Evolutionary conservation across 2,329 filamentous ascomycete species (phyloP).

Genomic region (Didymella segeticola): DNA sequence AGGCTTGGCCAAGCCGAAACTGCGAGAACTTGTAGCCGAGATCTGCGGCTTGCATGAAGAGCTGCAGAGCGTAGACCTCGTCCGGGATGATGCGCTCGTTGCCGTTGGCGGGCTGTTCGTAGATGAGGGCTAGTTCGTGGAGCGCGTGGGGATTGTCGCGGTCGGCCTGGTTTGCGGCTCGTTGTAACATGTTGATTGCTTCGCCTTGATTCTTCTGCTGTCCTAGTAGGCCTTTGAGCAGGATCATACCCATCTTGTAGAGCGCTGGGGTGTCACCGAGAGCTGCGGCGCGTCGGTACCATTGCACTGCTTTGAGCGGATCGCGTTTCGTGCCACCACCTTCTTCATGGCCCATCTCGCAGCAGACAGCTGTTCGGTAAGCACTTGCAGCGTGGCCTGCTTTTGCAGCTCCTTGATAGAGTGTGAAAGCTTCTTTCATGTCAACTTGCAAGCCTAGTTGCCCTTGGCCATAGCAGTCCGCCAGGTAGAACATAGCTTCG

Average conservation of each 20-base stretch:
- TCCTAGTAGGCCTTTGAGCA: constrained; percentile 90
- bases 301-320: constrained; percentile 92
- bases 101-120: constrained; percentile 68
- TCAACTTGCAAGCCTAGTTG: constrained; percentile 79
- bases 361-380: constrained; percentile 95
- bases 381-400: constrained; percentile 83
- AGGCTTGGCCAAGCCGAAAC: constrained; percentile 84
- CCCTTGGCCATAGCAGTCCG: constrained; percentile 86
- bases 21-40: constrained; percentile 96
- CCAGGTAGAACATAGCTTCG: constrained; percentile 92
- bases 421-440: constrained; percentile 87
- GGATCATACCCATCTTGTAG: constrained; percentile 98
- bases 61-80: constrained; percentile 77
- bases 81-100: constrained; percentile 73
- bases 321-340: constrained; percentile 92
- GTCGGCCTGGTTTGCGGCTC: constrained; percentile 87
- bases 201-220: constrained; percentile 83
- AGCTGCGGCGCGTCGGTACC: constrained; percentile 93
- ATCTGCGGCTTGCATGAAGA: constrained; percentile 86
- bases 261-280: constrained; percentile 91
- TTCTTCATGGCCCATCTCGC: constrained; percentile 93
- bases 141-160: constrained; percentile 91
- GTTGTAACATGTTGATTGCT: constrained; percentile 89
- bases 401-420: constrained; percentile 95
- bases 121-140: constrained; percentile 78